Evolutionary conservation across 345 rosid species (phyloP), one percentile per base, ranked within the genome.

Genomic region (Hibiscus syriacus): DNA sequence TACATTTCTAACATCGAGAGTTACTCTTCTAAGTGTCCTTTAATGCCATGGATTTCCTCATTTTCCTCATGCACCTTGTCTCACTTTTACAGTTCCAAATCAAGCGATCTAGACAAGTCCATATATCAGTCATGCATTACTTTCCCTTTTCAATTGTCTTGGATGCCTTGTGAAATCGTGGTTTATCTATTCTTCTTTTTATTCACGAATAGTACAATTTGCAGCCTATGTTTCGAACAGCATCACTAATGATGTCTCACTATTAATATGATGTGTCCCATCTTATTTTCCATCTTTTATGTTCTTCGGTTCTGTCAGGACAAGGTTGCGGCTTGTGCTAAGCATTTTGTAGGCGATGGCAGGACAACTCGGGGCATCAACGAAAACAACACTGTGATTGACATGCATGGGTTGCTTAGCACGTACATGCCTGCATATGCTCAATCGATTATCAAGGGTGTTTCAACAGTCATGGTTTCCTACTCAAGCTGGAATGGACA

Each of bases 291-390:
- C 57, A 19, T 57, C 66, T 55, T 29, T 43, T 58, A 54, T 52
- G 38, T 52, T 66, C 63, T n/a, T 36, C 43, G 11, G 34, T 49
- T 68, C 49, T 54, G 56, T 49, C n/a, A 94, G 99, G 86, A 83
- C 53, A 91, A 87, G 77, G 96, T 91, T 76, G 92, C 86, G 59
- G 95, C 99, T 2, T 94, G 99, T 76, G 91, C 99, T 20, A 91
- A 94, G 87, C 99, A 94, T 76, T 94, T 79, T 60, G 87, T 94
- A 63, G 99, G 99, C 71, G 99, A 94, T 80, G 99, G 99, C 71
- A 97, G 99, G 69, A 94, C 99, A 72, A 84, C 86, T 19, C 63
- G 83, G 13, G 99, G 99, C 50, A 77, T 87, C 43, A 94, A 94
- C 45, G 97, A 91, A 79, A 73, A 90, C 79, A 90, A 93, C 75